phyloP scores from a whole-genome alignment of 345 rosid genomes.

The Camelina laxa region DNA sequence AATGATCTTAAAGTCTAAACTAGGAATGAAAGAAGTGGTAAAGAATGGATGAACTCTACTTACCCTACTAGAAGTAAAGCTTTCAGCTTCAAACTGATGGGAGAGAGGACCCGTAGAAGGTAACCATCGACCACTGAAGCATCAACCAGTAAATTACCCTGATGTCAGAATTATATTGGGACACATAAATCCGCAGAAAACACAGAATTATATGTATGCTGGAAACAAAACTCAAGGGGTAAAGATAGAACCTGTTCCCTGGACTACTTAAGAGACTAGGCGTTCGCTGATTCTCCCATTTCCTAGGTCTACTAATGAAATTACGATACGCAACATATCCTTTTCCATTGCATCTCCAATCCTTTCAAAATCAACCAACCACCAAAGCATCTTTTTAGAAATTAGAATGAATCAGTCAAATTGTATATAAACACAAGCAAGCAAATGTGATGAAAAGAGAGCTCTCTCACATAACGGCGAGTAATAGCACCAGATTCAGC shows the following conservation, averaged over 20 bases:
- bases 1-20: neutral
- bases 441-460: neutral
- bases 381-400: neutral
- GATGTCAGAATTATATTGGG: conserved; percentile 74
- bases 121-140: conserved; percentile 92
- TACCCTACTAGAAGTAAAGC: conserved; percentile 83
- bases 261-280: conserved; percentile 81
- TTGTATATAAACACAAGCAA: neutral
- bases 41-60: conserved; percentile 22
- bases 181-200: conserved; percentile 49
- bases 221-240: neutral
- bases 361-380: conserved; percentile 52
- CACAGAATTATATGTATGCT: neutral
- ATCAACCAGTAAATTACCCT: conserved; percentile 87
- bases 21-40: neutral
- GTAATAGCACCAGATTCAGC: conserved; percentile 59
- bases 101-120: conserved; percentile 70
- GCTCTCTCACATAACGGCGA: conserved; percentile 64
- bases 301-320: conserved; percentile 80
- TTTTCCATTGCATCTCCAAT: conserved; percentile 94
- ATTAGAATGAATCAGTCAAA: neutral
- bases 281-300: conserved; percentile 68
- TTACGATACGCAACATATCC: conserved; percentile 87
- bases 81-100: conserved; percentile 72
- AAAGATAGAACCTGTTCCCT: conserved; percentile 63